Conservation (phyloP, 805 yeast genomes). For the Monosporozyma solicola region DNA sequence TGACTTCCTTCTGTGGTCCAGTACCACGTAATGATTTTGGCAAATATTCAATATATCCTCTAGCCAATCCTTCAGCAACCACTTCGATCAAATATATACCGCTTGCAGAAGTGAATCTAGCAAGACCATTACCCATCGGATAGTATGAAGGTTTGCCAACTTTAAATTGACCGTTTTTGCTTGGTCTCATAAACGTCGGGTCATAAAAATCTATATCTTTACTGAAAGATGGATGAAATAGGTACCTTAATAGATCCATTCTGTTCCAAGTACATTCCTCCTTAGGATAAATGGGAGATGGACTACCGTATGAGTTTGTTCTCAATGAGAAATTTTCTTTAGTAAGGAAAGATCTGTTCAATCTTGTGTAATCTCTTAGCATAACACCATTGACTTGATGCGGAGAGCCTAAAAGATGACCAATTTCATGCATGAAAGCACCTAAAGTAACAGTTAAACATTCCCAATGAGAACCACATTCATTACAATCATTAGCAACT, state of each 20-base stretch:
- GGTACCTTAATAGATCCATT: slow-evolving; percentile 65
- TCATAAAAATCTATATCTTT: slow-evolving; percentile 56
- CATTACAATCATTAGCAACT: slow-evolving; percentile 85
- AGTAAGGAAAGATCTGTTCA: slow-evolving; percentile 75
- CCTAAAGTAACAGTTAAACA: slow-evolving; percentile 79
- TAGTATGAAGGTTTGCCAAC: slow-evolving; percentile 34
- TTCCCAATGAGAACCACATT: slow-evolving; percentile 88
- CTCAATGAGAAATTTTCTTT: slow-evolving; percentile 52
- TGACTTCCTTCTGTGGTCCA: slow-evolving; percentile 49
- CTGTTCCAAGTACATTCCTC: slow-evolving; percentile 86
- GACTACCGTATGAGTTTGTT: slow-evolving; percentile 40
- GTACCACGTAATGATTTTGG: slow-evolving; percentile 49
- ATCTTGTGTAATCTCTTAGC: slow-evolving; percentile 74
- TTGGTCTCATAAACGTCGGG: slow-evolving; percentile 30
- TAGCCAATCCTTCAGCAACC: slow-evolving; percentile 44
- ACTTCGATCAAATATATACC: slow-evolving; percentile 75
- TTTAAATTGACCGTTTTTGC: slow-evolving; percentile 25
- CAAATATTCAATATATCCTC: slow-evolving; percentile 50
- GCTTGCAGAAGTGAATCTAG: slow-evolving; percentile 42
- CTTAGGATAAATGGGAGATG: slow-evolving; percentile 40
- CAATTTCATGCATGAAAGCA: slow-evolving; percentile 92
- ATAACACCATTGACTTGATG: slow-evolving; percentile 87
- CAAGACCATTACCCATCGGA: slow-evolving; percentile 38
- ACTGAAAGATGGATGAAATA: slow-evolving; percentile 73
- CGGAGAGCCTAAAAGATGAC: slow-evolving; percentile 85